These are phyloP conservation scores for Polytrichum commune DNA, from an alignment of 225 moss, liverwort and hornwort species.

Conservation along the genomic window DNA sequence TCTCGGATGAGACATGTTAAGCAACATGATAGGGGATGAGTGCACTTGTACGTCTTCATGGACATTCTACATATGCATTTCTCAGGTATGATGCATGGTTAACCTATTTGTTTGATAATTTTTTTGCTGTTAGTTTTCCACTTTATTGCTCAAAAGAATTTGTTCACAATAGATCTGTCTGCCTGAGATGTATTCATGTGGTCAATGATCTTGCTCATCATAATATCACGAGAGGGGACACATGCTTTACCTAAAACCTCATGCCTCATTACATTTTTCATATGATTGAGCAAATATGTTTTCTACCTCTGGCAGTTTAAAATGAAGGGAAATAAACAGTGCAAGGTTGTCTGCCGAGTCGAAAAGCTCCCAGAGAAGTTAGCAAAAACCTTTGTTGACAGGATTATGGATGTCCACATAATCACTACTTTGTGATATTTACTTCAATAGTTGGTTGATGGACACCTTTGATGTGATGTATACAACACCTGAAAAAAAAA, in stretches of 20 bases:
- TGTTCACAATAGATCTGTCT: neutral
- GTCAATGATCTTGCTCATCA: neutral
- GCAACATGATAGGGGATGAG: too few relatives aligned
- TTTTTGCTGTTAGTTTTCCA: too few relatives aligned
- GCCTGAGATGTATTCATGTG: neutral
- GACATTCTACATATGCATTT: too few relatives aligned
- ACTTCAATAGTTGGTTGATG: neutral
- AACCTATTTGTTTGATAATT: too few relatives aligned
- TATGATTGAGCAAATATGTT: neutral
- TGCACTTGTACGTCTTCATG: too few relatives aligned
- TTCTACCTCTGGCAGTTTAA: slow-evolving; percentile 43
- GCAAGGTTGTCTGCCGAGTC: slow-evolving; percentile 61
- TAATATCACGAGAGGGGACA: neutral
- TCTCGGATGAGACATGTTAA: too few relatives aligned
- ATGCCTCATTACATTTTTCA: neutral
- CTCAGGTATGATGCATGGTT: too few relatives aligned
- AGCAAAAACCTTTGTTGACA: slow-evolving; percentile 68
- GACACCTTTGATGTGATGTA: too few relatives aligned
- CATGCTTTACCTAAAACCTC: too few relatives aligned
- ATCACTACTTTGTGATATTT: neutral
- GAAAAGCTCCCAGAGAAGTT: slow-evolving; percentile 39
- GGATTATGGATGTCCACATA: slow-evolving; percentile 24
- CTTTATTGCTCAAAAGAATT: too few relatives aligned
- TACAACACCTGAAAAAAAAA: too few relatives aligned
- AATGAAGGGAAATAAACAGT: slow-evolving; percentile 56